Evolutionary conservation across 1,284 basidiomycete species (phyloP).

Genomic region (Ceratobasidium sp.): DNA sequence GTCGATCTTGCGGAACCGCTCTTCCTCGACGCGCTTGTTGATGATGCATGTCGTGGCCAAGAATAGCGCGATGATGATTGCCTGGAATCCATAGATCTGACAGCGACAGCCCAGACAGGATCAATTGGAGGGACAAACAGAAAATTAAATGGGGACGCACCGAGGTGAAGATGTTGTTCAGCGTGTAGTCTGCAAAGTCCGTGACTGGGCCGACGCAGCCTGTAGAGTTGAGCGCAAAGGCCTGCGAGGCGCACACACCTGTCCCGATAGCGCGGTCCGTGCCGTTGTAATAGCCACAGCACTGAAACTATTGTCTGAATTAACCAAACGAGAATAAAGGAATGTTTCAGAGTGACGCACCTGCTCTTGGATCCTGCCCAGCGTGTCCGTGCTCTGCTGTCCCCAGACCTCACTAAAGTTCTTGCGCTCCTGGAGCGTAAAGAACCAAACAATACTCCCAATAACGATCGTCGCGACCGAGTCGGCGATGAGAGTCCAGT

Average conservation of each 20-base stretch:
- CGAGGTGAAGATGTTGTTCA: constrained; percentile 85
- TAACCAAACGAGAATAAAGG: constrained; percentile 20
- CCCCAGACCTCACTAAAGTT: constrained; percentile 72
- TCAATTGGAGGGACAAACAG: constrained; percentile 2
- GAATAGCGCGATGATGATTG: constrained; percentile 76
- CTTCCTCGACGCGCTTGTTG: constrained; percentile 80
- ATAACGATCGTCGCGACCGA: constrained; percentile 67
- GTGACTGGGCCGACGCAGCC: constrained; percentile 77
- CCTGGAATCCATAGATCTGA: constrained; percentile 80
- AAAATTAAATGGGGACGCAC: constrained; percentile 53
- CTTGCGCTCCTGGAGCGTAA: constrained; percentile 72
- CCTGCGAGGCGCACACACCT: constrained; percentile 68
- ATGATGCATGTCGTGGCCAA: constrained; percentile 84
- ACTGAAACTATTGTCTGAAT: constrained; percentile 64
- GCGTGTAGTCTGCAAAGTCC: constrained; percentile 69
- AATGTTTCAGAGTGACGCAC: constrained; percentile 56
- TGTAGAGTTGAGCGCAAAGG: constrained; percentile 61
- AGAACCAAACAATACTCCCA: constrained; percentile 81
- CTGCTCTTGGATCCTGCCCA: constrained; percentile 74
- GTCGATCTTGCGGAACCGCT: constrained; percentile 87
- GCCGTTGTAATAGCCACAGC: constrained; percentile 79
- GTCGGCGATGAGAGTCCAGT: constrained; percentile 74
- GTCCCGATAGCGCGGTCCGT: constrained; percentile 70
- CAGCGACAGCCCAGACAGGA: background rate
- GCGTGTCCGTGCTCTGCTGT: constrained; percentile 60